Percentiles rank a stretch among this genome's conserved stretches.
phyloP scores from a whole-genome alignment of 495 filamentous ascomycete species.

The Tuber aestivum region DNA sequence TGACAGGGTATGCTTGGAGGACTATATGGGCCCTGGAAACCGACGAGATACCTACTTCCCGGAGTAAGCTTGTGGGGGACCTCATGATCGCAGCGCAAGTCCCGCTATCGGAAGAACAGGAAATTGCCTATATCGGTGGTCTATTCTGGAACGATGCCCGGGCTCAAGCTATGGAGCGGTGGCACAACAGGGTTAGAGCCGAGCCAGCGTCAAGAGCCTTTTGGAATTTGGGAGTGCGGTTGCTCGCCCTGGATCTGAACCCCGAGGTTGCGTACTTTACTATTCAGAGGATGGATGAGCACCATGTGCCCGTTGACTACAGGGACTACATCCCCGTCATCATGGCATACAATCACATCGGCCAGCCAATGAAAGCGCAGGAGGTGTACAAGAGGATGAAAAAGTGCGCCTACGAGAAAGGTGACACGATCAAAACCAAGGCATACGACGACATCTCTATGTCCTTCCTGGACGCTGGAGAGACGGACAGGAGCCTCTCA shows the following conservation, averaged over 20 bases:
- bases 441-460: constrained; percentile 38
- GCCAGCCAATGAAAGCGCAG: constrained; percentile 23
- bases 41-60: constrained; percentile 23
- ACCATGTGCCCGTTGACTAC: constrained; percentile 19
- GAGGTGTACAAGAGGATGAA: constrained; percentile 20
- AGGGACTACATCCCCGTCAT: constrained; percentile 37
- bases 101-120: constrained; percentile 31
- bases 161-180: constrained; percentile 22
- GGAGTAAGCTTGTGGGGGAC: constrained; percentile 34
- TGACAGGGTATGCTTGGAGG: constrained; percentile 38
- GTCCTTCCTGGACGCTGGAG: constrained; percentile 37
- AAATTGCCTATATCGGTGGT: constrained; percentile 38
- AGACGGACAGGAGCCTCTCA: constrained; percentile 14
- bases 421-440: constrained; percentile 15
- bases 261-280: constrained; percentile 27
- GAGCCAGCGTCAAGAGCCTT: constrained; percentile 8
- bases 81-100: constrained; percentile 29
- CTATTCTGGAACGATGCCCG: constrained; percentile 35
- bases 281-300: constrained; percentile 22
- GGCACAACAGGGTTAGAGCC: constrained; percentile 14
- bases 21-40: constrained; percentile 37
- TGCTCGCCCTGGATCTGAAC: constrained; percentile 24
- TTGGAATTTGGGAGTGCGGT: constrained; percentile 37
- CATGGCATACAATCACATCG: constrained; percentile 37
- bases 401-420: constrained; percentile 6